Percentiles rank a stretch among this genome's conserved stretches.
These are phyloP conservation scores for Speleostelium caveatum DNA, from an alignment of 78 protist species.

Conservation along the genomic window DNA sequence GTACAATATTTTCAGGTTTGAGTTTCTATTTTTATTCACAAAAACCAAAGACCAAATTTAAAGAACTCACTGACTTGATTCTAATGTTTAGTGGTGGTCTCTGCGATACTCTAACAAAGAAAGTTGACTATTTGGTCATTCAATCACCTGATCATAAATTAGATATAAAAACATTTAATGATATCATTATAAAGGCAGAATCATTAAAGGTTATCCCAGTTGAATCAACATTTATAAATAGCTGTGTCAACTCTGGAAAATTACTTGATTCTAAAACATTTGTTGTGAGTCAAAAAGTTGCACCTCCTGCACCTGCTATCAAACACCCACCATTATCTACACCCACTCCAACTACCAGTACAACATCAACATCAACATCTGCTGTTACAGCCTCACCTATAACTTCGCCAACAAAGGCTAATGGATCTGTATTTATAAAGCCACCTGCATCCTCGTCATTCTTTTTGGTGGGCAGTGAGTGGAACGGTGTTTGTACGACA, in stretches of 20 bases:
- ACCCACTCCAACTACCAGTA: neutral
- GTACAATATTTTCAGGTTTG: neutral
- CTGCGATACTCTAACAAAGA: neutral
- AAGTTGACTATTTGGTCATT: slow-evolving; percentile 17
- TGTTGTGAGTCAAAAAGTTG: slow-evolving; percentile 12
- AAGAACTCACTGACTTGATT: neutral
- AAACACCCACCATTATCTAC: neutral
- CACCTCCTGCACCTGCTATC: neutral
- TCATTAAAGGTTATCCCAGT: neutral
- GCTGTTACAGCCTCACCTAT: neutral
- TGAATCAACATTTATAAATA: slow-evolving; percentile 1
- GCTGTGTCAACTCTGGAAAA: slow-evolving; percentile 20
- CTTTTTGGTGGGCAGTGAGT: slow-evolving; percentile 43
- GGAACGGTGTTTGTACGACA: slow-evolving; percentile 47
- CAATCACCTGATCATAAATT: slow-evolving; percentile 27
- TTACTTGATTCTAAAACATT: slow-evolving; percentile 9
- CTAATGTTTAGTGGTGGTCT: slow-evolving; percentile 9
- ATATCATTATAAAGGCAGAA: slow-evolving; percentile 5
- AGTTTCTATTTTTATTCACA: neutral
- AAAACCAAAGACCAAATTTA: slow-evolving; percentile 1
- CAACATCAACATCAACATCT: neutral
- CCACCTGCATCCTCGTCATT: neutral
- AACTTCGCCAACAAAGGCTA: neutral
- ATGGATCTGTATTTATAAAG: no score
- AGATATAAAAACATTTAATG: slow-evolving; percentile 25